These are phyloP conservation scores for Pelargonium myrrhifolium DNA, from an alignment of 441 rosid species.

Conservation along the genomic window DNA sequence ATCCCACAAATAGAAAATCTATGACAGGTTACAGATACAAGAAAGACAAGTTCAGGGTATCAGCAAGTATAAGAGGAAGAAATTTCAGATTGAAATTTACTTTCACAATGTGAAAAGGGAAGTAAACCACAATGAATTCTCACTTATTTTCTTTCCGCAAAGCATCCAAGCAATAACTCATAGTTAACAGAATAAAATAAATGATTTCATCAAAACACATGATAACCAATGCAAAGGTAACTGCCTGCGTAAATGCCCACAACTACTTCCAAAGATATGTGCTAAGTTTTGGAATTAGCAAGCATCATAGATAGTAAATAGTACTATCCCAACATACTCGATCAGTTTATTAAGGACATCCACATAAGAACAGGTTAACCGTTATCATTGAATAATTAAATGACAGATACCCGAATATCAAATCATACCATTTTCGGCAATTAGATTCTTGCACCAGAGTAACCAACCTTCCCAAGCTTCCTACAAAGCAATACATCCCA, in stretches of 20 bases:
- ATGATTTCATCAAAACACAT: too few relatives aligned
- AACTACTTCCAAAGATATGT: neutral
- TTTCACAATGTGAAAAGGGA: neutral
- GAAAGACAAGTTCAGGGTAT: too few relatives aligned
- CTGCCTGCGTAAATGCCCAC: neutral
- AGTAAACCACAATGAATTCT: neutral
- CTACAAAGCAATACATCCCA: neutral
- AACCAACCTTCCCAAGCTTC: constrained; percentile 2
- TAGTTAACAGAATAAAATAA: too few relatives aligned
- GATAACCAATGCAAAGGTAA: too few relatives aligned
- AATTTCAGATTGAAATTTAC: neutral
- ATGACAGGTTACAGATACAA: too few relatives aligned
- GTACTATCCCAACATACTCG: neutral
- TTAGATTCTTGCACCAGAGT: neutral
- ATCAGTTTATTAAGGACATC: too few relatives aligned
- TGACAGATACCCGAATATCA: neutral
- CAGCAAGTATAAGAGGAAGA: too few relatives aligned
- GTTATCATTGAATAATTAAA: too few relatives aligned
- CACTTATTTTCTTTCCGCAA: neutral
- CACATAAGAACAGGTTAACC: too few relatives aligned
- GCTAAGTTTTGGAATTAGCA: neutral
- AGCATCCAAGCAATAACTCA: too few relatives aligned
- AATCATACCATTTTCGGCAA: constrained; percentile 1
- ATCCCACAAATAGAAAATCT: neutral
- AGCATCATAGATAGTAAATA: neutral